A percentile compares a stretch with the other conserved stretches of the same genome.
Conservation (phyloP, 192 early-diverging fungal genomes). For the Coemansia asiatica region DNA sequence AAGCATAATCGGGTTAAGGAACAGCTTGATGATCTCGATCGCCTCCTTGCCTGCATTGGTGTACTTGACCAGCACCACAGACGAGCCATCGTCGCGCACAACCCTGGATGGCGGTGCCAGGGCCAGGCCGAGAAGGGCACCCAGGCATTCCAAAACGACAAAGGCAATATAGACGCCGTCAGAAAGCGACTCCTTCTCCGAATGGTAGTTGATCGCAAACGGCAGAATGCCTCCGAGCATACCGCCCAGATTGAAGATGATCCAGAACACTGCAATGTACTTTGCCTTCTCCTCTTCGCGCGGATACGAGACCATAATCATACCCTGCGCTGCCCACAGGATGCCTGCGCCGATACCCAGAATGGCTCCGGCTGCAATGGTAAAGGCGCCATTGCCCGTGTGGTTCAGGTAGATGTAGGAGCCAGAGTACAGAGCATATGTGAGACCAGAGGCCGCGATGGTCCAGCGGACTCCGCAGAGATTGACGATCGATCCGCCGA, state of each 20-base stretch:
- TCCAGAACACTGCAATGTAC: slow-evolving; percentile 83
- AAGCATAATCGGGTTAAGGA: slow-evolving; percentile 67
- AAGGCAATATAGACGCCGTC: slow-evolving; percentile 76
- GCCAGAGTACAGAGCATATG: slow-evolving; percentile 73
- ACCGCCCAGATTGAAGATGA: no score
- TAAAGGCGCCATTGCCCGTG: slow-evolving; percentile 58
- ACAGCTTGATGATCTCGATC: slow-evolving; percentile 59
- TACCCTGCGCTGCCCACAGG: no score
- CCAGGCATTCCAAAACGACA: slow-evolving; percentile 69
- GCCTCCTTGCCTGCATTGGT: slow-evolving; percentile 64
- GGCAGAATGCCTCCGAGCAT: slow-evolving; percentile 72
- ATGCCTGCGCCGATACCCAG: no score
- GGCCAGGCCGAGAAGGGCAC: slow-evolving; percentile 58
- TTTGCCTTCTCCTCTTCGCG: slow-evolving; percentile 73
- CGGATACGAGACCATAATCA: slow-evolving; percentile 84
- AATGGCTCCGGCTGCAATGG: slow-evolving; percentile 70
- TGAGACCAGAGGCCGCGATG: slow-evolving; percentile 62
- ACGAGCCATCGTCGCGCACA: slow-evolving; percentile 64
- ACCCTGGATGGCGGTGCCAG: slow-evolving; percentile 66
- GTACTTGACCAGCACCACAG: slow-evolving; percentile 64
- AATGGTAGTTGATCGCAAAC: slow-evolving; percentile 66
- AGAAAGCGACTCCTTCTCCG: slow-evolving; percentile 48
- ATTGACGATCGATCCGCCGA: slow-evolving; percentile 74
- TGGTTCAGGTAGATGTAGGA: slow-evolving; percentile 68
- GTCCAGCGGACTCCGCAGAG: slow-evolving; percentile 68